Evolutionary conservation across 768 basidiomycete species (phyloP).

Genomic region (Aureoboletus auriporus): DNA sequence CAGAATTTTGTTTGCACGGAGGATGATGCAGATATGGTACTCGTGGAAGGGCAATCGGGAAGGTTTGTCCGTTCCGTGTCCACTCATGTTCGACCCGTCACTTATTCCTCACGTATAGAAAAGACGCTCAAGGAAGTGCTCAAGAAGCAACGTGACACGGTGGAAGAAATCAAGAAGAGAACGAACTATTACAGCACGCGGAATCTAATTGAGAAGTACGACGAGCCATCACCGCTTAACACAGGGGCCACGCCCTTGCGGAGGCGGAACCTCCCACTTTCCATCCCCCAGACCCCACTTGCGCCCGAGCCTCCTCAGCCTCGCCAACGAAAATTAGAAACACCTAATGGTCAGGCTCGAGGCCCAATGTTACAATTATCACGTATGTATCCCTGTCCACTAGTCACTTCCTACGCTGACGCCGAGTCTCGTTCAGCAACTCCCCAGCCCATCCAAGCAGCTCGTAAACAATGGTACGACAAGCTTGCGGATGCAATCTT

Average conservation of each 20-base stretch:
- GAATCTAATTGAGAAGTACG: constrained; percentile 86
- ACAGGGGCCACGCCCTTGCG: constrained; percentile 38
- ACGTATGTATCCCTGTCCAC: constrained; percentile 28
- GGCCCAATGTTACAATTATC: constrained; percentile 35
- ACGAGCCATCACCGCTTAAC: constrained; percentile 46
- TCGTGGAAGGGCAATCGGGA: constrained; percentile 73
- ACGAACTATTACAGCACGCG: constrained; percentile 94
- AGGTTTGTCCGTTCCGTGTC: constrained; percentile 41
- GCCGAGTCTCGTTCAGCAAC: constrained; percentile 23
- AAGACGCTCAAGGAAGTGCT: constrained; percentile 69
- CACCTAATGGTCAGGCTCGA: constrained; percentile 19
- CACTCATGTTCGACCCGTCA: background rate
- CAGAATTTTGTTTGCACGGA: constrained; percentile 71
- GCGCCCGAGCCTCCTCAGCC: constrained; percentile 23
- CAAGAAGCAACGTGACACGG: constrained; percentile 75
- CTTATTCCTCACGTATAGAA: constrained; percentile 44
- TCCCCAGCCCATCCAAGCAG: constrained; percentile 41
- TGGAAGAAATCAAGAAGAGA: constrained; percentile 97
- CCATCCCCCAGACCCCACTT: constrained; percentile 30
- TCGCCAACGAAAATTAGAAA: constrained; percentile 14
- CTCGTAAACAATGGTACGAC: constrained; percentile 81
- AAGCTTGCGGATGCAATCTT: constrained; percentile 83
- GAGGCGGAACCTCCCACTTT: constrained; percentile 33
- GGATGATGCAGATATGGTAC: constrained; percentile 85
- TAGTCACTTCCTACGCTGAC: constrained; percentile 7